Percentiles rank a stretch among this genome's conserved stretches.
Evolutionary conservation across 768 basidiomycete species (phyloP).

Genomic region (Antrodiella citrinella): DNA sequence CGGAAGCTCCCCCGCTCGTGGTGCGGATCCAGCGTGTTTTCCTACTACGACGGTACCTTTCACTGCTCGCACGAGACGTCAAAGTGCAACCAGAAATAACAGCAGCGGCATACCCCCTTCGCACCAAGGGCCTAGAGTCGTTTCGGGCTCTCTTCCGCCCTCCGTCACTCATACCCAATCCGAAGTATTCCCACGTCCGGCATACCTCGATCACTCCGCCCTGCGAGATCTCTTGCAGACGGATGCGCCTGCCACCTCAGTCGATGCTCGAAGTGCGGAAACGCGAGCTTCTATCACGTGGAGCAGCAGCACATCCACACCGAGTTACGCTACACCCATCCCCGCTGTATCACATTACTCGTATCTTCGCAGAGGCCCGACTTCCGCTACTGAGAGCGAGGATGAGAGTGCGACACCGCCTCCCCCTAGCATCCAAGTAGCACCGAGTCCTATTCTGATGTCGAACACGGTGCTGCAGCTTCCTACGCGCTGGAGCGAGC

Average conservation of each 20-base stretch:
- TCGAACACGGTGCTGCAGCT: slow-evolving; percentile 37
- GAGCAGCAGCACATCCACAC: too few species aligned
- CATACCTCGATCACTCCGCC: slow-evolving; percentile 72
- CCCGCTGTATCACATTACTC: slow-evolving; percentile 12
- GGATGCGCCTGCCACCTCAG: slow-evolving; percentile 33
- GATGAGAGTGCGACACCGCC: slow-evolving; percentile 55
- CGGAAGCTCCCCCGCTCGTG: slow-evolving; percentile 20
- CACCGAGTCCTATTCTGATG: slow-evolving; percentile 14
- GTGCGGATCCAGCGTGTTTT: slow-evolving; percentile 16
- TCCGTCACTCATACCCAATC: slow-evolving; percentile 11
- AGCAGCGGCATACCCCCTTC: slow-evolving; percentile 2
- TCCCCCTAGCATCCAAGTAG: slow-evolving; percentile 17
- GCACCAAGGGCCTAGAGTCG: not conserved
- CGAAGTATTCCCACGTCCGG: slow-evolving; percentile 51
- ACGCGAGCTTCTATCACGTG: not conserved
- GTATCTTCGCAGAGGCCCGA: slow-evolving; percentile 19
- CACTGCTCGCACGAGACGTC: slow-evolving; percentile 37
- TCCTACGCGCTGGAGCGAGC: slow-evolving; percentile 76
- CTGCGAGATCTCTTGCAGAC: slow-evolving; percentile 64
- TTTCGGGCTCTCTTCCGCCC: not conserved
- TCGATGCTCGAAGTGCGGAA: slow-evolving; percentile 9
- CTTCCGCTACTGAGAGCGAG: slow-evolving; percentile 46
- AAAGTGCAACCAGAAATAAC: slow-evolving; percentile 27
- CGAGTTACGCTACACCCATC: not conserved
- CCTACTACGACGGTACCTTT: slow-evolving; percentile 39